Percentiles rank a stretch among this genome's conserved stretches.
These are phyloP conservation scores for Corylus avellana DNA, from an alignment of 306 rosid species.

Conservation along the genomic window DNA sequence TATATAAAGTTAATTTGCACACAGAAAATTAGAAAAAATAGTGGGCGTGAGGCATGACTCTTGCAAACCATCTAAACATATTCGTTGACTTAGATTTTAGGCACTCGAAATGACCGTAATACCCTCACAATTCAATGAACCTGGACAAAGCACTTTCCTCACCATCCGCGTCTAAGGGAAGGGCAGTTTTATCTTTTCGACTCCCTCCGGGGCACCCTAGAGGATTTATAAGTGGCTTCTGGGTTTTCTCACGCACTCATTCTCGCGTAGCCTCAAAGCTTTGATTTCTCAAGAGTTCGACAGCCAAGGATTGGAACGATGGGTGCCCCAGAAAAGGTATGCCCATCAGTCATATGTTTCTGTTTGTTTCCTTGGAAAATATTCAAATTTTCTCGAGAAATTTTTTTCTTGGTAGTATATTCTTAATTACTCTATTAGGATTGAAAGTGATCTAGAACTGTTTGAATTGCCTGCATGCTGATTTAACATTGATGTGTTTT, in stretches of 20 bases:
- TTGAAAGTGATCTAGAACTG: neutral
- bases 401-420: neutral
- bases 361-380: slow-evolving; percentile 21
- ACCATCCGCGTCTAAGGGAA: neutral
- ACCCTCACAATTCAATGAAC: slow-evolving; percentile 16
- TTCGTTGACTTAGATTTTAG: too few species aligned
- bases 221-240: neutral
- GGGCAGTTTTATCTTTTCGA: slow-evolving; percentile 17
- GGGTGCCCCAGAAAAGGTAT: slow-evolving; percentile 40
- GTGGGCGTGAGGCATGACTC: too few species aligned
- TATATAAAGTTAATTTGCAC: too few species aligned
- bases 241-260: too few species aligned
- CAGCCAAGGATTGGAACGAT: slow-evolving; percentile 8
- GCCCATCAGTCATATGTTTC: neutral
- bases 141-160: slow-evolving; percentile 18
- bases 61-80: too few species aligned
- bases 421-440: neutral
- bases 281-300: neutral
- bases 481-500: neutral
- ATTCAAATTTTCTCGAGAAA: neutral
- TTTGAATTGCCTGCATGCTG: neutral
- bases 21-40: too few species aligned
- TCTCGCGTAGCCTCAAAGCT: slow-evolving; percentile 21
- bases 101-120: neutral
- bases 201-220: too few species aligned